phyloP scores from a whole-genome alignment of 805 yeast species.

The Yarrowia sp. region DNA sequence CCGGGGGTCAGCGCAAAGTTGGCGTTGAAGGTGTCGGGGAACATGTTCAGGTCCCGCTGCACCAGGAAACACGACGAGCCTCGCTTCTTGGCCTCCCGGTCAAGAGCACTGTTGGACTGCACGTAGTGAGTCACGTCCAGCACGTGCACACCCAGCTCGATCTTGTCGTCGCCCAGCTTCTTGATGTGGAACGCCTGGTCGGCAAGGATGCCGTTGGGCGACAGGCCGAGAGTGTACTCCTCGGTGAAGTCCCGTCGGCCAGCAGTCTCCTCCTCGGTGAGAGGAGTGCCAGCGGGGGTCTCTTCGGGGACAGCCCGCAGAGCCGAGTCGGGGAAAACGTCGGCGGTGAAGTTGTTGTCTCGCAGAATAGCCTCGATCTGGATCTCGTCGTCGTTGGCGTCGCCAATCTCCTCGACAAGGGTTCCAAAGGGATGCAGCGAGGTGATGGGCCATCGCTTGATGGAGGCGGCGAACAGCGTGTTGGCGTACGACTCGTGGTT shows the following conservation, averaged over 20 bases:
- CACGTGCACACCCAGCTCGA: slow-evolving; percentile 86
- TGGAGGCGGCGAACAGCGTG: slow-evolving; percentile 89
- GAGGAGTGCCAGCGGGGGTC: slow-evolving; percentile 38
- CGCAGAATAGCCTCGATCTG: slow-evolving; percentile 89
- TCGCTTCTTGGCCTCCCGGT: slow-evolving; percentile 88
- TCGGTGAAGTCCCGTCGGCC: slow-evolving; percentile 61
- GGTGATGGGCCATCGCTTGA: slow-evolving; percentile 99
- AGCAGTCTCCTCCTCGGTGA: slow-evolving; percentile 45
- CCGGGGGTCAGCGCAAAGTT: slow-evolving; percentile 65
- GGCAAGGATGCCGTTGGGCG: slow-evolving; percentile 62
- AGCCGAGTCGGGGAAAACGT: slow-evolving; percentile 54
- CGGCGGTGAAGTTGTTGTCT: slow-evolving; percentile 58
- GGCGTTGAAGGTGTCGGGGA: slow-evolving; percentile 68
- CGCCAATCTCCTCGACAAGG: slow-evolving; percentile 83
- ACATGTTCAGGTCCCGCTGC: slow-evolving; percentile 70
- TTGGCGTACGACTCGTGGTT: slow-evolving; percentile 84
- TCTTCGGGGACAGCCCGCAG: slow-evolving; percentile 41
- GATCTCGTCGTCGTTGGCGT: slow-evolving; percentile 73
- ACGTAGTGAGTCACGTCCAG: slow-evolving; percentile 78
- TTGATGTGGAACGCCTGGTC: slow-evolving; percentile 88
- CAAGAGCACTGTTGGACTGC: slow-evolving; percentile 76
- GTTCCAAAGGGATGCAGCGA: slow-evolving; percentile 98
- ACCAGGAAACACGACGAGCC: slow-evolving; percentile 88
- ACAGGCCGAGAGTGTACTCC: slow-evolving; percentile 68
- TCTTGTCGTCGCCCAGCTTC: slow-evolving; percentile 61